Evolutionary conservation across 345 rosid species (phyloP), one percentile per base, ranked within the genome.

Genomic region (Corchorus capsularis): DNA sequence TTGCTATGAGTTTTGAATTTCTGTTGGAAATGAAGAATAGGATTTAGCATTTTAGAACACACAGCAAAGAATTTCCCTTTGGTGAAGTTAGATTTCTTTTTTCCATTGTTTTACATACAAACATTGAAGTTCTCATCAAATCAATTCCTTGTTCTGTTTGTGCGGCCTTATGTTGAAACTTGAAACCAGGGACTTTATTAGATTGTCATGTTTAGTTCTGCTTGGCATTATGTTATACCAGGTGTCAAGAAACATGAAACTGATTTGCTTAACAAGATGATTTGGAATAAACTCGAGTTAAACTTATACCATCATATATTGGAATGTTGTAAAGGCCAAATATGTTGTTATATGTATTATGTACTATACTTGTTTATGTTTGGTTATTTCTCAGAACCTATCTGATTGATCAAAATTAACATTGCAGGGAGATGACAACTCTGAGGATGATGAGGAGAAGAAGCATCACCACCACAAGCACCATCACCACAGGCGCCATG

Each of bases 371-470:
- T 27, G 8, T 17, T 27, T 60, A 2, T 27, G 12, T 13, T 50
- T 14, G 8, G 0, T 72, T 56, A 5, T 32, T 4, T 22, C 50
- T 60, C 20, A 3, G 39, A 34, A 27, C 57, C 70, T 13, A 41
- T 43, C 16, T 15, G 20, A 17, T 60, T 34, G 22, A 71, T 50
- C 47, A 11, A 27, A 16, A 43, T 57, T n/a, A 67, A 81, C 16
- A 69, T 77, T 71, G 77, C 86, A 93, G 97, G 98, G 90, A 77
- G 90, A 59, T 45, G 84, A 90, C 72, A 79, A 82, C 66, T 84
- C 87, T 49, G 85, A 78, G 22, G 92, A 86, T 5, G 92, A 92
- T 32, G 88, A 82, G 15, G 85, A 89, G 79, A 73, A 85, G 82
- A 83, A 88, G 82, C 78, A 77, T 34, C 81, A 74, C 45, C 88